phyloP scores from a whole-genome alignment of 495 filamentous ascomycete species.

The Tricharina praecox region DNA sequence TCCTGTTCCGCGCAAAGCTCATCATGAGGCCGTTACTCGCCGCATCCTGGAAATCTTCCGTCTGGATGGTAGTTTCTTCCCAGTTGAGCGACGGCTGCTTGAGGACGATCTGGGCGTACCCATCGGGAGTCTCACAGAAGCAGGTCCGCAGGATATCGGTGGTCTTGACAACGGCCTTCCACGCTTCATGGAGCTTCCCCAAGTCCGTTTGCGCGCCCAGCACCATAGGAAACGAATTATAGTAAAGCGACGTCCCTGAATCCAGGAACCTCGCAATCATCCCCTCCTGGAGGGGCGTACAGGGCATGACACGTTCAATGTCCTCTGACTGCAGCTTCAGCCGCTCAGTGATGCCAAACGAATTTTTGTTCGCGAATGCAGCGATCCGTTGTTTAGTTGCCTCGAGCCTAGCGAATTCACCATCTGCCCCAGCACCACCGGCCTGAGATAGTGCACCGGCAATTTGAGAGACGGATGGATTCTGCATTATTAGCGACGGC shows the following conservation, averaged over 20 bases:
- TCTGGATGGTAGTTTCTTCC: conserved; percentile 26
- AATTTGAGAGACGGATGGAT: conserved; percentile 38
- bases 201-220: conserved; percentile 32
- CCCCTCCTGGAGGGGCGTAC: conserved; percentile 63
- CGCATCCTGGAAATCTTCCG: conserved; percentile 10
- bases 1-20: conserved; percentile 30
- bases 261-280: conserved; percentile 54
- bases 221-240: conserved; percentile 47
- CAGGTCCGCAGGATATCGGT: conserved; percentile 47
- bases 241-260: conserved; percentile 42
- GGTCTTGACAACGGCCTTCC: conserved; percentile 32
- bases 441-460: conserved; percentile 28
- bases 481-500: conserved; percentile 47
- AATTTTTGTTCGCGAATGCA: conserved; percentile 40
- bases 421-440: conserved; percentile 21
- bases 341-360: conserved; percentile 31
- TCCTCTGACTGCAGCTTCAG: conserved; percentile 32
- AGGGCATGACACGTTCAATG: conserved; percentile 57
- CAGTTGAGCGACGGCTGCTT: conserved; percentile 34
- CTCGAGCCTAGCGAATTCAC: conserved; percentile 14
- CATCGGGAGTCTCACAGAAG: conserved; percentile 50
- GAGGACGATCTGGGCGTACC: conserved; percentile 52
- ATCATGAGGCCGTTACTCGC: conserved; percentile 18
- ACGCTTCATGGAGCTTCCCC: conserved; percentile 34
- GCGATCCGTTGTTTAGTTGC: conserved; percentile 38